Evolutionary conservation across 179 eudicot genomes (phyloP).

Genomic region (Heliamphora pulchella): DNA sequence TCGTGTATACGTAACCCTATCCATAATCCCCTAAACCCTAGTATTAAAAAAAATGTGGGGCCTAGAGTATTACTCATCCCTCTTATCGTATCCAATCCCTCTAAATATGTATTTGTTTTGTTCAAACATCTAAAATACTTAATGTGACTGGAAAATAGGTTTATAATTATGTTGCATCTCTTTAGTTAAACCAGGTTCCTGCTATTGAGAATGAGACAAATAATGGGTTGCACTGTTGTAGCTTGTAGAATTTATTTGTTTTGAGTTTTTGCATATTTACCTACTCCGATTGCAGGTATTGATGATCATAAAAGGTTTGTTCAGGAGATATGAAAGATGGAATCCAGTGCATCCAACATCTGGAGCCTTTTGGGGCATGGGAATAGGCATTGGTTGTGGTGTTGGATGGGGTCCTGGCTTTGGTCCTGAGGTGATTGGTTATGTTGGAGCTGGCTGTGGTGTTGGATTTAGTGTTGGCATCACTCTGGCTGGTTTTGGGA

Average conservation of each 20-base stretch:
- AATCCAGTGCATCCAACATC: slow-evolving; percentile 96
- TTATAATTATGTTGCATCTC: background rate
- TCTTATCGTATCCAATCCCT: too few relatives aligned
- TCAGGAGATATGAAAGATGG: slow-evolving; percentile 84
- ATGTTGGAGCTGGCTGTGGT: slow-evolving; percentile 99
- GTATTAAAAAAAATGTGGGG: too few relatives aligned
- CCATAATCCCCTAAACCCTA: too few relatives aligned
- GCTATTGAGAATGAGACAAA: background rate
- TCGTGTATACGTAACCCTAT: too few relatives aligned
- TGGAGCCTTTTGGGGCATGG: slow-evolving; percentile 99
- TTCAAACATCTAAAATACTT: slow-evolving; percentile 4
- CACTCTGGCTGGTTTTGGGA: slow-evolving; percentile 81
- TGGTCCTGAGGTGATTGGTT: slow-evolving; percentile 95
- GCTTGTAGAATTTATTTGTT: background rate
- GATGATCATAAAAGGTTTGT: slow-evolving; percentile 84
- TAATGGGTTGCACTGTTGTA: background rate
- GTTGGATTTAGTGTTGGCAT: slow-evolving; percentile 84
- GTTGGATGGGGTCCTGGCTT: slow-evolving; percentile 99
- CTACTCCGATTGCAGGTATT: slow-evolving; percentile 39
- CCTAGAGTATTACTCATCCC: too few relatives aligned
- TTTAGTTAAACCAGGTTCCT: background rate
- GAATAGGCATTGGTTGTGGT: slow-evolving; percentile 92
- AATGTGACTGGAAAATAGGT: background rate
- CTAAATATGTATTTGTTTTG: background rate
- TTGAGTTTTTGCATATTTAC: background rate